Evolutionary conservation across 768 basidiomycete genomes (phyloP).

Genomic region (Boletus fagicola): DNA sequence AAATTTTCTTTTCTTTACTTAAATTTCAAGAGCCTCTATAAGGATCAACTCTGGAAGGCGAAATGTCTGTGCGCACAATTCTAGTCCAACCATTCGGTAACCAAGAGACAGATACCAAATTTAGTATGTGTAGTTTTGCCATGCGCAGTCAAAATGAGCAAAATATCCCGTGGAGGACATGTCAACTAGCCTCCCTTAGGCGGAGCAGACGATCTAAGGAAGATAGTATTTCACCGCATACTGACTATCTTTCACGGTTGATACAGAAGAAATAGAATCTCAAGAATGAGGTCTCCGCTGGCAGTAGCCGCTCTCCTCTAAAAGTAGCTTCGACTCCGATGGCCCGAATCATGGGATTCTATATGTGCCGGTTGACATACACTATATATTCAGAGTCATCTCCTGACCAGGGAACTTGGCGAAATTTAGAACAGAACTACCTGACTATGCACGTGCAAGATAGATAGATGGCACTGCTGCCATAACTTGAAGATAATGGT

Average conservation of each 20-base stretch:
- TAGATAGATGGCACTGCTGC: neutral
- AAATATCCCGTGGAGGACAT: neutral
- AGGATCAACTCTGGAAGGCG: neutral
- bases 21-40: neutral
- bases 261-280: neutral
- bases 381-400: neutral
- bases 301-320: neutral
- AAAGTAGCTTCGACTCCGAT: neutral
- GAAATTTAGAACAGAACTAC: neutral
- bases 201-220: neutral
- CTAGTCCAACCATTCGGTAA: neutral
- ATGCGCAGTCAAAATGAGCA: neutral
- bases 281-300: neutral
- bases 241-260: neutral
- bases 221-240: neutral
- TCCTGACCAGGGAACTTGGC: neutral
- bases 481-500: neutral
- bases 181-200: neutral
- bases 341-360: neutral
- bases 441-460: neutral
- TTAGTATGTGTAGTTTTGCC: conserved; percentile 29
- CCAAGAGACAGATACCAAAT: conserved; percentile 22
- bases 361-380: neutral
- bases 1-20: neutral
- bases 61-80: neutral